Evolutionary conservation across 441 rosid genomes (phyloP), one percentile per base, ranked within the genome.

Genomic region (Aleurites moluccanus): DNA sequence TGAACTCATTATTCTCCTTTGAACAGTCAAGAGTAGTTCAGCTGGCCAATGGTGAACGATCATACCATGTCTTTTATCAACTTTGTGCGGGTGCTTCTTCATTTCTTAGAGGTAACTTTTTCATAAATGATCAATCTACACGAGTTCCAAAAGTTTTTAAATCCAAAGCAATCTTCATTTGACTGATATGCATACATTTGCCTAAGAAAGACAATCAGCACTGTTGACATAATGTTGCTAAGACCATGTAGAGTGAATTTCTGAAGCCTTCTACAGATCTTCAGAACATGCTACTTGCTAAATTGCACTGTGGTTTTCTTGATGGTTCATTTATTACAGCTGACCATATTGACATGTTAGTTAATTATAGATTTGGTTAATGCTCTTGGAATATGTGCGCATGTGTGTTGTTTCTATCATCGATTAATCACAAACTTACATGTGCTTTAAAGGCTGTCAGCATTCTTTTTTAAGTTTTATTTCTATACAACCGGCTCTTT

Each of bases 21-120:
- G 83, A 78, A 77, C 97, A 96, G 99, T 92, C 97, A 62, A 88
- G 99, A 84, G 98, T 96, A 66, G 96, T 89, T 85, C 98, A 96
- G 83, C 80, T 94, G 77, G 86, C 89, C 80, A 72, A 78, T 74
- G 95, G 95, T 71, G 99, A 96, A 89, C 86, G 99, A 82, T 91
- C 99, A 28, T 96, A 87, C 82, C 98, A 94, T 79, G 81, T 96
- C 70, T 92, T 96, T 76, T 96, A 96, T 83, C 95, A 92, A 81
- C 88, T 96, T 62, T 96, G 98, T 87, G 95, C 96, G 69, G 98
- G 99, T 75, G 98, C 97, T 88, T 87, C 98, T 13, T 83, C 89
- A 61, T 72, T 67, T 79, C 91, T 96, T 42, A 94, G 85, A 91
- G 99, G 99, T 94, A 89, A 64, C 67, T 68, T 76, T 78, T 50